These are phyloP conservation scores for Trichoderma afroharzianum DNA, from an alignment of 2,329 filamentous ascomycete genomes.

Conservation along the genomic window DNA sequence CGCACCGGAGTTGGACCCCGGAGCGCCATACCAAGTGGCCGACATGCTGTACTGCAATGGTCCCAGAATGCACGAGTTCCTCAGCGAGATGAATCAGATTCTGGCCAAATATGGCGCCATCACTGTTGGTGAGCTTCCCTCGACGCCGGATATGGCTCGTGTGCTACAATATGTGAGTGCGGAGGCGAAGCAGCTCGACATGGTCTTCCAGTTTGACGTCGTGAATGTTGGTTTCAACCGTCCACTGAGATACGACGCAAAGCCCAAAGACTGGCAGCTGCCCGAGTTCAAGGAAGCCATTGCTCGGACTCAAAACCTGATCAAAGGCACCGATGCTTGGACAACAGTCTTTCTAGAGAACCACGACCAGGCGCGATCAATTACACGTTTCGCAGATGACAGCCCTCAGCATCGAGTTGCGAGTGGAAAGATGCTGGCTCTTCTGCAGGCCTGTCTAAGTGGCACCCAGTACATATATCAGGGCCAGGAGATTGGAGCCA, in stretches of 20 bases:
- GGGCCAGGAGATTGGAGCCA: conserved; percentile 63
- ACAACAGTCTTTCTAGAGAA: conserved; percentile 63
- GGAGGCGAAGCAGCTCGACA: conserved; percentile 57
- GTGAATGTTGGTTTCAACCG: conserved; percentile 57
- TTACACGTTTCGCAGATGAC: conserved; percentile 53
- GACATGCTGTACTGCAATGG: conserved; percentile 62
- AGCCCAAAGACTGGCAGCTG: conserved; percentile 42
- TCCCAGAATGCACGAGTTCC: conserved; percentile 64
- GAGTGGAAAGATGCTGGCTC: conserved; percentile 57
- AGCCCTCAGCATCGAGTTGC: conserved; percentile 43
- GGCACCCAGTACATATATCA: conserved; percentile 66
- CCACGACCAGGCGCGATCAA: conserved; percentile 59
- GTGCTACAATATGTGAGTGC: conserved; percentile 60
- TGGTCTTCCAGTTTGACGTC: conserved; percentile 67
- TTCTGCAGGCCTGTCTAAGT: conserved; percentile 48
- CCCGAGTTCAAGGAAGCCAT: conserved; percentile 47
- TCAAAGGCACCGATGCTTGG: conserved; percentile 55
- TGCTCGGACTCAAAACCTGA: conserved; percentile 48
- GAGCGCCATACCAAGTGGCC: conserved; percentile 49
- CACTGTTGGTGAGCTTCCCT: conserved; percentile 66
- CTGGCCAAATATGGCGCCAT: conserved; percentile 61
- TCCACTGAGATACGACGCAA: conserved; percentile 51
- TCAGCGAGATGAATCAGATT: conserved; percentile 62
- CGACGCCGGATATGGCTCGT: conserved; percentile 54
- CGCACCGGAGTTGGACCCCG: conserved; percentile 50